Evolutionary conservation across 1,284 basidiomycete genomes (phyloP).

Genomic region (Boletus semigastroideus): DNA sequence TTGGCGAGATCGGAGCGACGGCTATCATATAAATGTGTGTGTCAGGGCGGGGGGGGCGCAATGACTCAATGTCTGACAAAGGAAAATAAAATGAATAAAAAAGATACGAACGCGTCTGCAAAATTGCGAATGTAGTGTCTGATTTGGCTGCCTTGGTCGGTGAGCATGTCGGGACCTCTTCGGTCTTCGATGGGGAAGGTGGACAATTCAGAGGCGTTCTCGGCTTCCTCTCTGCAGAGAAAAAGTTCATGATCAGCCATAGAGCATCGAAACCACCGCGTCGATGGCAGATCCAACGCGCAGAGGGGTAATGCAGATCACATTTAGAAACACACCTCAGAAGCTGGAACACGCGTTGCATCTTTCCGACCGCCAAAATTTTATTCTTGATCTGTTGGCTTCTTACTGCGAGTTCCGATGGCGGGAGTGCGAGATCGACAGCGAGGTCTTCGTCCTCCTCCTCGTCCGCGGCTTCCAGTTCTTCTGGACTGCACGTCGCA

Average conservation of each 20-base stretch:
- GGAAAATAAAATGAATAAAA: not conserved
- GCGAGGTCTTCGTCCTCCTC: slow-evolving; percentile 37
- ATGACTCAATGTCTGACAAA: not conserved
- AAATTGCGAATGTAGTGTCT: slow-evolving; percentile 85
- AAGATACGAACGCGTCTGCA: slow-evolving; percentile 78
- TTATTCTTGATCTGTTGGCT: slow-evolving; percentile 92
- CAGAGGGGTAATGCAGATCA: no score
- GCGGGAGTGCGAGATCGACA: slow-evolving; percentile 37
- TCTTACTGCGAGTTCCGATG: slow-evolving; percentile 47
- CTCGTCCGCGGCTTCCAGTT: slow-evolving; percentile 73
- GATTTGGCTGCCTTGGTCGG: slow-evolving; percentile 61
- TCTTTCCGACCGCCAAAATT: slow-evolving; percentile 89
- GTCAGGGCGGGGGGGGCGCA: slow-evolving; percentile 1
- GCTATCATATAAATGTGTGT: slow-evolving; percentile 40
- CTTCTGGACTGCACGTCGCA: slow-evolving; percentile 92
- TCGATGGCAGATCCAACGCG: not conserved
- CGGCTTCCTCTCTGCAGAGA: slow-evolving; percentile 80
- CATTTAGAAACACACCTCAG: slow-evolving; percentile 60
- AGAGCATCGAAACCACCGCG: not conserved
- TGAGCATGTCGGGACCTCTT: slow-evolving; percentile 50
- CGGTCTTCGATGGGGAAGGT: slow-evolving; percentile 48
- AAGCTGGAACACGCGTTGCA: slow-evolving; percentile 89
- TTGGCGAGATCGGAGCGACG: slow-evolving; percentile 92
- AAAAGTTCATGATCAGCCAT: not conserved
- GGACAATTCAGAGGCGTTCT: slow-evolving; percentile 89